A percentile compares a stretch with the other conserved stretches of the same genome.
Evolutionary conservation across 2,329 filamentous ascomycete genomes (phyloP).

Genomic region (Penicillium sp.): DNA sequence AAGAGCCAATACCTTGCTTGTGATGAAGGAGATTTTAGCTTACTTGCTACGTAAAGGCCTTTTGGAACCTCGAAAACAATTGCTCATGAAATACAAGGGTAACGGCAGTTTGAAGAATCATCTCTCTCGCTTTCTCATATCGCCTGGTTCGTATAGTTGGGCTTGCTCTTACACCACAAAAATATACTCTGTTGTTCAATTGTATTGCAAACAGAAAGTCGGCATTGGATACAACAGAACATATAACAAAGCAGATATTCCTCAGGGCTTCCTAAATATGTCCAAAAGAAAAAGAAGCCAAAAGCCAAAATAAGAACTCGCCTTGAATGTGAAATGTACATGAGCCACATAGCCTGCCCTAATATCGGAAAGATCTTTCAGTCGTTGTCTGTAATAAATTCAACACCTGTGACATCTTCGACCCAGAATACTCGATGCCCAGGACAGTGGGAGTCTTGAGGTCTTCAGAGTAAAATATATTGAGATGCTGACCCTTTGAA

Average conservation of each 20-base stretch:
- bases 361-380: background rate
- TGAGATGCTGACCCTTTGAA: conserved; percentile 7
- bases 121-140: background rate
- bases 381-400: conserved; percentile 13
- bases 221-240: background rate
- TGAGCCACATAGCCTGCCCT: too few species aligned
- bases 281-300: background rate
- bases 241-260: background rate
- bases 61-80: background rate
- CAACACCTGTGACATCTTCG: conserved; percentile 17
- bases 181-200: background rate
- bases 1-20: background rate
- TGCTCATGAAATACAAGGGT: too few species aligned
- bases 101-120: background rate
- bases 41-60: background rate
- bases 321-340: background rate
- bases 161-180: background rate
- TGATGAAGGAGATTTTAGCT: background rate
- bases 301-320: background rate
- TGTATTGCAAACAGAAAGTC: background rate
- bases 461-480: conserved; percentile 19
- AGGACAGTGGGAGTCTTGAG: conserved; percentile 12
- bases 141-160: background rate
- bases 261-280: too few species aligned
- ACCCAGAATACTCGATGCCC: conserved; percentile 23